Percentiles rank a stretch among this genome's conserved stretches.
Evolutionary conservation across 2,329 filamentous ascomycete species (phyloP).

Genomic region (Alternaria burnsii): DNA sequence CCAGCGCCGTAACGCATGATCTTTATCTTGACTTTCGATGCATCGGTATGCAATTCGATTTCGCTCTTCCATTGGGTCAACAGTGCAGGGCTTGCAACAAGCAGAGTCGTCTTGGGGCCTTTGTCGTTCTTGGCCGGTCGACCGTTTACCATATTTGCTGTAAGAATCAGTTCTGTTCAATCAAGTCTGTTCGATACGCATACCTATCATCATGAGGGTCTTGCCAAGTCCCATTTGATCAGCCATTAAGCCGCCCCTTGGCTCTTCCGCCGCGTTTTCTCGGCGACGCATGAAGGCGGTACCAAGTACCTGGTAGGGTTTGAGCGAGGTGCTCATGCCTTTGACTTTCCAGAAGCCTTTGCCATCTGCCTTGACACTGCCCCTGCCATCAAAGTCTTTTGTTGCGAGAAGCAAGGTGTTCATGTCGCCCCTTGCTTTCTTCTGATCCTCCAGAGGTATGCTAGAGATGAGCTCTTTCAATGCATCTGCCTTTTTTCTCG

Average conservation of each 20-base stretch:
- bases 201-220: slow-evolving; percentile 51
- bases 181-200: background rate
- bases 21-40: slow-evolving; percentile 13
- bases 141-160: slow-evolving; percentile 57
- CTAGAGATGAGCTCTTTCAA: slow-evolving; percentile 53
- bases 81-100: slow-evolving; percentile 53
- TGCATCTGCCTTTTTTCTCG: slow-evolving; percentile 42
- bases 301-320: slow-evolving; percentile 62
- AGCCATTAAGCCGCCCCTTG: slow-evolving; percentile 53
- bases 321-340: slow-evolving; percentile 59
- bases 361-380: slow-evolving; percentile 43
- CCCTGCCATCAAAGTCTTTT: slow-evolving; percentile 53
- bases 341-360: slow-evolving; percentile 55
- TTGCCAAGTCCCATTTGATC: slow-evolving; percentile 56
- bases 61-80: slow-evolving; percentile 53
- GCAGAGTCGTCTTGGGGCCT: slow-evolving; percentile 49
- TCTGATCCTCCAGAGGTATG: slow-evolving; percentile 48
- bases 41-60: slow-evolving; percentile 39
- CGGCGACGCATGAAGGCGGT: slow-evolving; percentile 63
- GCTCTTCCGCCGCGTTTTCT: slow-evolving; percentile 53
- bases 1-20: slow-evolving; percentile 42
- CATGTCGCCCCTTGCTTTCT: slow-evolving; percentile 48
- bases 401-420: slow-evolving; percentile 50
- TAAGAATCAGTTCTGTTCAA: slow-evolving; percentile 2
- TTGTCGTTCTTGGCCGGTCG: slow-evolving; percentile 17